phyloP scores from a whole-genome alignment of 345 rosid species.

The Draba incana region DNA sequence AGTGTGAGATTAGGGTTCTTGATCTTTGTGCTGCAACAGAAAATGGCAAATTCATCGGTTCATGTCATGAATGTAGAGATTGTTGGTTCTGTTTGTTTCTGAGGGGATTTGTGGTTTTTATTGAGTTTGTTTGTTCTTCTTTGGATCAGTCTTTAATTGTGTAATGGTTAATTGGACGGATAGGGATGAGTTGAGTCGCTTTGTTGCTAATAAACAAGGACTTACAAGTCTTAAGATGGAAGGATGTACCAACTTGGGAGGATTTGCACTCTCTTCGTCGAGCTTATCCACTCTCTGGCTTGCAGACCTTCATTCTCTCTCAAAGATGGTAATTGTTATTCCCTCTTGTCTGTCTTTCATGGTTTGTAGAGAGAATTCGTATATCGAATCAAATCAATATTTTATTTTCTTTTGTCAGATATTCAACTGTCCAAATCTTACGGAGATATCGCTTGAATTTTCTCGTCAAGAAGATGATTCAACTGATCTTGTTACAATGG shows the following conservation, averaged over 20 bases:
- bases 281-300: constrained; percentile 93
- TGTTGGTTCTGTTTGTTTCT: constrained; percentile 13
- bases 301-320: constrained; percentile 70
- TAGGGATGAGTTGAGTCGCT: constrained; percentile 91
- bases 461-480: constrained; percentile 75
- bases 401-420: constrained; percentile 46
- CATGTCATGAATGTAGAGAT: constrained; percentile 3
- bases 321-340: constrained; percentile 70
- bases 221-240: constrained; percentile 87
- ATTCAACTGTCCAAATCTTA: constrained; percentile 80
- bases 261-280: constrained; percentile 72
- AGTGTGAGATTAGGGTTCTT: constrained; percentile 6
- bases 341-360: background rate
- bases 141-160: constrained; percentile 27
- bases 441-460: constrained; percentile 84
- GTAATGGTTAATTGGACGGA: constrained; percentile 31
- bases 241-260: constrained; percentile 89
- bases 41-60: background rate
- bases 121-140: no score
- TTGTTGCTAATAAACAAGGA: constrained; percentile 91
- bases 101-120: background rate
- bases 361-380: background rate
- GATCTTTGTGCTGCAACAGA: background rate
- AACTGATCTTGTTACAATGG: constrained; percentile 71
- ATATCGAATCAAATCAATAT: background rate